Evolutionary conservation across 73 alveolate species (phyloP).

Genomic region (Tetrahymena thermophila): DNA sequence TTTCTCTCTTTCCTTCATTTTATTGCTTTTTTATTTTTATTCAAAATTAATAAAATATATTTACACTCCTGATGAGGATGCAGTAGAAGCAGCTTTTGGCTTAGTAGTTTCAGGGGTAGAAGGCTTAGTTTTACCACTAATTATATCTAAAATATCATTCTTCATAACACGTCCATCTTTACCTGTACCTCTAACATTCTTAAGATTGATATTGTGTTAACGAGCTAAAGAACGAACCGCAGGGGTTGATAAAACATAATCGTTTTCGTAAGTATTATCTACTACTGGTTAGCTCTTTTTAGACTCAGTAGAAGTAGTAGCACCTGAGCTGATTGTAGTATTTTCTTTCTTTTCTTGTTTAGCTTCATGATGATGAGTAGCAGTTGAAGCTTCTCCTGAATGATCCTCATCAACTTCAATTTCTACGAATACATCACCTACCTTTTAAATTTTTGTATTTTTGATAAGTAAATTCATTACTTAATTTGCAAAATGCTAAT

Average conservation of each 20-base stretch:
- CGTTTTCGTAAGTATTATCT: background rate
- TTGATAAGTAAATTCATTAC: background rate
- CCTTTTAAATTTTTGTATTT: background rate
- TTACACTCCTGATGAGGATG: background rate
- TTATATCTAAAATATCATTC: slow-evolving; percentile 46
- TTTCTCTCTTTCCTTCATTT: background rate
- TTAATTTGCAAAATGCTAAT: background rate
- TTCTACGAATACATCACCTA: slow-evolving; percentile 35
- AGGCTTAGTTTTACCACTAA: background rate
- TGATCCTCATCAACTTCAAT: slow-evolving; percentile 21
- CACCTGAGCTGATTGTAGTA: background rate
- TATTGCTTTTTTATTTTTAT: background rate
- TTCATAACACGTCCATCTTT: slow-evolving; percentile 67
- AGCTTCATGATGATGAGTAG: background rate
- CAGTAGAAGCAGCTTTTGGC: background rate
- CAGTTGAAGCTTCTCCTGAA: background rate
- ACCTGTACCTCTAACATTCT: slow-evolving; percentile 60
- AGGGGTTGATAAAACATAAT: slow-evolving; percentile 73
- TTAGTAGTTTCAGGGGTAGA: background rate
- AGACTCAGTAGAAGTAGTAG: slow-evolving; percentile 1
- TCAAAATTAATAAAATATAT: too few species aligned
- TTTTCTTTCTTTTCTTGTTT: background rate
- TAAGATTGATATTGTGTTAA: slow-evolving; percentile 53
- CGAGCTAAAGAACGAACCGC: slow-evolving; percentile 71
- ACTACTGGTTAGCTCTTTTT: background rate